Percentiles rank a stretch among this genome's conserved stretches.
These are phyloP conservation scores for Graphilbum fragrans DNA, from an alignment of 2,329 filamentous ascomycete species.

Conservation along the genomic window DNA sequence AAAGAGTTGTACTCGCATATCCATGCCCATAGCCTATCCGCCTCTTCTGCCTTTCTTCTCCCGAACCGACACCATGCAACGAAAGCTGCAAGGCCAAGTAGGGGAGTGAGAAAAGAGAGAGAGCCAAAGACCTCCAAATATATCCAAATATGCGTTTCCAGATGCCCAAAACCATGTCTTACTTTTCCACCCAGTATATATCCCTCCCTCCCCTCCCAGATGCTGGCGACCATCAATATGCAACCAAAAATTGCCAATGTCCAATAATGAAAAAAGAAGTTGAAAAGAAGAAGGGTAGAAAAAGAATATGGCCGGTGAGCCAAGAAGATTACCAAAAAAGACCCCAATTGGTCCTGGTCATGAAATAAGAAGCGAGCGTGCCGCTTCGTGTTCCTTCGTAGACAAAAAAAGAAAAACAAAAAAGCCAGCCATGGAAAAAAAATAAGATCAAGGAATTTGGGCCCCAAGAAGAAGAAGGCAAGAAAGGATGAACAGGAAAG, in stretches of 20 bases:
- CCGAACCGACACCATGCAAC: too few relatives aligned
- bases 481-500: background rate
- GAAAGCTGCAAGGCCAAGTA: too few relatives aligned
- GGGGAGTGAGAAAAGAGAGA: too few relatives aligned
- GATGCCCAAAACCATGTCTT: background rate
- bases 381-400: too few relatives aligned
- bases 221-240: slow-evolving; percentile 2
- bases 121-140: too few relatives aligned
- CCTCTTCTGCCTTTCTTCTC: too few relatives aligned
- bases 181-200: background rate
- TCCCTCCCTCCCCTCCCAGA: background rate
- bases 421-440: background rate
- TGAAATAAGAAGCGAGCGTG: background rate
- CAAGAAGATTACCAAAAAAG: too few relatives aligned
- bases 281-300: background rate
- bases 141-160: too few relatives aligned
- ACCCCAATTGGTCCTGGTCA: too few relatives aligned
- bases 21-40: too few relatives aligned
- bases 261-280: background rate
- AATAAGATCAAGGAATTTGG: background rate
- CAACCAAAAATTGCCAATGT: background rate
- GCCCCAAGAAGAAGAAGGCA: background rate
- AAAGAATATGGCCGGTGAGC: too few relatives aligned
- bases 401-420: background rate
- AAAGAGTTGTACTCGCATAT: too few relatives aligned